Percentiles rank a stretch among this genome's conserved stretches.
Conservation (phyloP, 768 basidiomycete genomes). For the Austroboletus eburneus region DNA sequence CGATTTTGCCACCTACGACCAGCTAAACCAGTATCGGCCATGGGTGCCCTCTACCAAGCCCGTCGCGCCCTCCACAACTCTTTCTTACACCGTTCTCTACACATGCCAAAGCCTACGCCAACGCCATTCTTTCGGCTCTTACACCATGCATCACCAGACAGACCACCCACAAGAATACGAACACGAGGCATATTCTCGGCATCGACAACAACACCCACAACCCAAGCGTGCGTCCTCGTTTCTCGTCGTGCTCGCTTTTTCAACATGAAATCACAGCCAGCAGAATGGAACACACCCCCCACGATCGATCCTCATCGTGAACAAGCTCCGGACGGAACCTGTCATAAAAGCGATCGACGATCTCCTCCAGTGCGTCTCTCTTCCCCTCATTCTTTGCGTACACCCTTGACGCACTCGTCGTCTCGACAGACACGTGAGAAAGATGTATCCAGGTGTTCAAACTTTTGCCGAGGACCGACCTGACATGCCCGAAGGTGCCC, state of each 20-base stretch:
- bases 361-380: conserved; percentile 54
- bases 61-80: conserved; percentile 22
- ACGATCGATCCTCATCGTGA: conserved; percentile 69
- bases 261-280: conserved; percentile 24
- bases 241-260: conserved; percentile 15
- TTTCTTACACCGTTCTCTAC: conserved; percentile 11
- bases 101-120: not conserved
- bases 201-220: not conserved
- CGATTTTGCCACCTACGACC: not conserved
- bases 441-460: conserved; percentile 54
- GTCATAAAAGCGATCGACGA: conserved; percentile 75
- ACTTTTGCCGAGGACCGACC: conserved; percentile 64
- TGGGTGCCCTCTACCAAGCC: conserved; percentile 20
- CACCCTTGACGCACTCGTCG: not conserved
- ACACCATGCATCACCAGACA: not conserved
- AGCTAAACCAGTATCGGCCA: conserved; percentile 6
- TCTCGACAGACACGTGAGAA: conserved; percentile 48
- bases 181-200: conserved; percentile 14
- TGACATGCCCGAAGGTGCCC: conserved; percentile 61
- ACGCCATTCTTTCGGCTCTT: conserved; percentile 3
- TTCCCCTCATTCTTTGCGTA: not conserved
- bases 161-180: not conserved
- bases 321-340: conserved; percentile 74
- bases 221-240: conserved; percentile 20
- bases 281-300: conserved; percentile 35